Conservation (phyloP, 2,329 filamentous ascomycete genomes). For the Nannizziopsis barbatae region DNA sequence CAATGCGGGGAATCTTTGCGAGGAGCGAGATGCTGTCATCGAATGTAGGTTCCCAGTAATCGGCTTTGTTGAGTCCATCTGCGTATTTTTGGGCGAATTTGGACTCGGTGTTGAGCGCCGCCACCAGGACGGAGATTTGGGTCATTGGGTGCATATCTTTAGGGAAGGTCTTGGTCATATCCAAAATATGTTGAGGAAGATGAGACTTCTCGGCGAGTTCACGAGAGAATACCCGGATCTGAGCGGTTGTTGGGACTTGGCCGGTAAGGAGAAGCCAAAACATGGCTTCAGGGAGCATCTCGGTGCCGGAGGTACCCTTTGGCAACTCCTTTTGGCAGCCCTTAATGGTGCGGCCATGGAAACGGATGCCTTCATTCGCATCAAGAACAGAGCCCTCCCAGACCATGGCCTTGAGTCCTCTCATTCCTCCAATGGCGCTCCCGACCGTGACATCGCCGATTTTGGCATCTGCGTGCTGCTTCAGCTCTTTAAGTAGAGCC, state of each 20-base stretch:
- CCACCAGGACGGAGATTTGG: slow-evolving; percentile 88
- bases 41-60: slow-evolving; percentile 98
- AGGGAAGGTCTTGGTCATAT: slow-evolving; percentile 84
- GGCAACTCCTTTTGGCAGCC: slow-evolving; percentile 90
- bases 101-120: slow-evolving; percentile 89
- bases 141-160: slow-evolving; percentile 94
- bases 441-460: slow-evolving; percentile 89
- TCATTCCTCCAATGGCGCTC: slow-evolving; percentile 92
- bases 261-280: slow-evolving; percentile 97
- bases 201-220: slow-evolving; percentile 77
- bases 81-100: slow-evolving; percentile 91
- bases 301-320: slow-evolving; percentile 71
- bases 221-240: slow-evolving; percentile 71
- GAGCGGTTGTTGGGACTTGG: slow-evolving; percentile 69
- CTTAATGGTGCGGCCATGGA: slow-evolving; percentile 96
- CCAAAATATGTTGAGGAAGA: slow-evolving; percentile 70
- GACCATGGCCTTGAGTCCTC: slow-evolving; percentile 93
- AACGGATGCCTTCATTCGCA: slow-evolving; percentile 92
- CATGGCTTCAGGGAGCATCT: slow-evolving; percentile 98
- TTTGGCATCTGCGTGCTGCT: slow-evolving; percentile 67
- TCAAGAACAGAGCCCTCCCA: slow-evolving; percentile 98
- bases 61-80: slow-evolving; percentile 79
- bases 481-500: slow-evolving; percentile 87
- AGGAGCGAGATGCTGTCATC: slow-evolving; percentile 89
- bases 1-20: slow-evolving; percentile 91